Evolutionary conservation across 2,329 filamentous ascomycete genomes (phyloP), one percentile per base, ranked within the genome.

Genomic region (Xylaria sp.): DNA sequence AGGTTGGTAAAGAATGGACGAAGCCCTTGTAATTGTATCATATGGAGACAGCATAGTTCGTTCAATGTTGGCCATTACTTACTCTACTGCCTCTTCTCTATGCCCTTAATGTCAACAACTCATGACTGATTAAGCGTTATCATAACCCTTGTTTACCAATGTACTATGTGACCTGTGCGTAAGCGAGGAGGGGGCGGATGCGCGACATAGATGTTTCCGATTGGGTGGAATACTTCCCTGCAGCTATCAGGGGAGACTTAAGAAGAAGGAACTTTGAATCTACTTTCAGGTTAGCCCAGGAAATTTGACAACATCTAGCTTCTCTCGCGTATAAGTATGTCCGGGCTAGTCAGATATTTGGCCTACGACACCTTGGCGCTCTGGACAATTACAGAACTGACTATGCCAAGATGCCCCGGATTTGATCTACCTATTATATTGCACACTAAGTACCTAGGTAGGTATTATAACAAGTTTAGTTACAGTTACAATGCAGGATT

Each of bases 1-100:
- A 68, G 56, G 44, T 68, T 38, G 65, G 58, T 72, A 48, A 28
- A 20, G 15, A 66, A n/a, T 60, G 63, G 38, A 56, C 20, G 1
- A 56, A 40, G 28, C 63, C 63, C 0, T 62, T 66, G 42, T 66
- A 11, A 58, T 26, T 3, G 13, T 42, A n/a, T 40, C 31, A 26
- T 54, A 42, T 40, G n/a, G 13, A 40, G 33, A 57, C 10, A 23
- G 11, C 33, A 33, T 33, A 10, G 33, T 10, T 33, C 2, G 9
- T 28, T 26, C 33, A 58, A 28, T 17, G 9, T 10, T 33, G 2
- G 28, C 3, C n/a, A 23, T 31, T 3, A 56, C 7, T 23, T 23
- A 23, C 23, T 23, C 13, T 7, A 42, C 28, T 40, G 17, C 13
- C 53, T 57, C 51, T 36, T 9, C 26, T 33, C 28, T 36, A 53